phyloP scores from a whole-genome alignment of 108 stramenopile species.

The Fistulifera pelliculosa region DNA sequence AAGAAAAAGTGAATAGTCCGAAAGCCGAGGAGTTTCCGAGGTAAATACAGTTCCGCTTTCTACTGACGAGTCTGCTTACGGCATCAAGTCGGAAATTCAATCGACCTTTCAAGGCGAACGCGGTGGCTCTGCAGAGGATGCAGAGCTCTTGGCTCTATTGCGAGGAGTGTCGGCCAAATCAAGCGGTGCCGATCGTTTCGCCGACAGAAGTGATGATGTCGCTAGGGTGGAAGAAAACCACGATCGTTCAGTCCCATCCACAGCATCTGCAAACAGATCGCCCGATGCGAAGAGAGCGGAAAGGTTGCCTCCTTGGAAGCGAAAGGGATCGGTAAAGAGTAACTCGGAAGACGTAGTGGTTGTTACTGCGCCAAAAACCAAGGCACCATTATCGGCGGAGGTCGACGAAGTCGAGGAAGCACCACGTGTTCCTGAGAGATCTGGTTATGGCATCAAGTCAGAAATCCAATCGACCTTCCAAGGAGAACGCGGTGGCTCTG shows the following conservation, averaged over 20 bases:
- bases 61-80: constrained; percentile 5
- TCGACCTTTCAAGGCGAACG: constrained; percentile 52
- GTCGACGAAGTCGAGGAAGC: background rate
- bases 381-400: background rate
- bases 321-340: background rate
- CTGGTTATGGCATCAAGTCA: constrained; percentile 16
- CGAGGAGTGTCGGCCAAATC: constrained; percentile 53
- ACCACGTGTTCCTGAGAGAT: constrained; percentile 1
- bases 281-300: background rate
- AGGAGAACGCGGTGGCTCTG: constrained; percentile 59
- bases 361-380: background rate
- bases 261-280: background rate
- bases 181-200: constrained; percentile 37
- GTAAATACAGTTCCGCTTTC: background rate
- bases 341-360: constrained; percentile 2
- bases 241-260: background rate
- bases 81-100: constrained; percentile 14
- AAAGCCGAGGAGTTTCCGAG: background rate
- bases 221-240: no score
- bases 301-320: constrained; percentile 1
- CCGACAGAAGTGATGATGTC: constrained; percentile 8
- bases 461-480: constrained; percentile 21
- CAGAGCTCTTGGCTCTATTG: constrained; percentile 55
- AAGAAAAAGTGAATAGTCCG: background rate
- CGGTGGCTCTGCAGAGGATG: constrained; percentile 67